Evolutionary conservation across 176 grass and related monocot species (phyloP), one percentile per base, ranked within the genome.

Genomic region (Oryza glaberrima): DNA sequence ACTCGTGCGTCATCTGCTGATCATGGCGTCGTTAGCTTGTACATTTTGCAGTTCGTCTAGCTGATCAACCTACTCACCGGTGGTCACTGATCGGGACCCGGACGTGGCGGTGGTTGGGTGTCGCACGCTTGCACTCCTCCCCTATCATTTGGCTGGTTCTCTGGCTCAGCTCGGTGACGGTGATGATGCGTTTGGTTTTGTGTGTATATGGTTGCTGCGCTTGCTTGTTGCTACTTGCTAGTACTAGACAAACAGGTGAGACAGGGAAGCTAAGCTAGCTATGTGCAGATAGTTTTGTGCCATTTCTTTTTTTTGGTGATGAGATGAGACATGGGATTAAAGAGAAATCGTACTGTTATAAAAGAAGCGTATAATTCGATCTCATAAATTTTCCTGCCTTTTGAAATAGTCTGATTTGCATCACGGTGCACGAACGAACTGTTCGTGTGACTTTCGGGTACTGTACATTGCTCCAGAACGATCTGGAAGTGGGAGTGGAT

Each of bases 1-100:
- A 95, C 80, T 76, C 82, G 7, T 98, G 95, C 80, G 80, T 87
- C 54, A 88, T 98, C 46, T 86, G 82, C 82, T 97, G 86, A 97
- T 52, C 44, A 45, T 52, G 49, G 49, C 49, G 13, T 44, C 43
- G 43, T 10, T 8, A 4, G n/a, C 48, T 82, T 91, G 82, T 79
- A 54, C 10, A 80, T 60, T 60, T 49, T 17, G 19, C 43, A 34
- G 85, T 22, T 83, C 40, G 19, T 77, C 70, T 23, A 52, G 2
- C 34, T 28, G 40, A 41, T 41, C 84, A 11, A 67, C 19, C 19
- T 52, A 14, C 12, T 58, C 54, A n/a, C 17, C 77, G 26, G 43
- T 30, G 30, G 49, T 80, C 22, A 20, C 76, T 36, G 82, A 19
- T 7, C 28, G 67, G 48, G 76, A 72, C 65, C 45, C 1, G 10